Conservation (phyloP, 768 basidiomycete genomes). For the Termitomyces sp. region DNA sequence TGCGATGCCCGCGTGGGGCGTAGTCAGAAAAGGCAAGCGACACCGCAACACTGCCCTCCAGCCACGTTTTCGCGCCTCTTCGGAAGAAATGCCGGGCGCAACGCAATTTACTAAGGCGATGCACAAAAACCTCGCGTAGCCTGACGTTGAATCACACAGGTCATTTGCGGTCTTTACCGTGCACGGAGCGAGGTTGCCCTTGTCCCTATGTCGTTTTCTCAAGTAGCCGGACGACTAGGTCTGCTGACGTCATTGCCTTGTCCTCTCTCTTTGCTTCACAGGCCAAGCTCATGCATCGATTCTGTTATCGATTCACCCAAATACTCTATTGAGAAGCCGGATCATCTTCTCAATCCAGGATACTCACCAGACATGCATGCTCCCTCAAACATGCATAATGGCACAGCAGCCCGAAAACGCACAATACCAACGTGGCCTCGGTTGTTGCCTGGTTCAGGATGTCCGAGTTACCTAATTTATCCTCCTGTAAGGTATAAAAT, state of each 20-base stretch:
- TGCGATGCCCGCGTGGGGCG: conserved; percentile 24
- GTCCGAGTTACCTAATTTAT: conserved; percentile 15
- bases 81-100: conserved; percentile 21
- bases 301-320: background rate
- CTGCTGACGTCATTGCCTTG: background rate
- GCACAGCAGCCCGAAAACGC: background rate
- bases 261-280: background rate
- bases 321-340: background rate
- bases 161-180: background rate
- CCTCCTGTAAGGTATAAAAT: conserved; percentile 9
- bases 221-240: conserved; percentile 2
- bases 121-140: conserved; percentile 8
- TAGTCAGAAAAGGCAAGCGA: conserved; percentile 10
- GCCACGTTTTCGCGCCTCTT: conserved; percentile 19
- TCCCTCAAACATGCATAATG: background rate
- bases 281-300: background rate
- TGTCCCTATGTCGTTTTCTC: conserved; percentile 3
- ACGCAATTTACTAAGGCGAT: conserved; percentile 24
- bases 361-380: background rate
- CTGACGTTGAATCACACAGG: background rate
- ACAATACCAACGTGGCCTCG: background rate
- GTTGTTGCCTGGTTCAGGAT: conserved; percentile 2
- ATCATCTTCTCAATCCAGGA: background rate
- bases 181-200: background rate
- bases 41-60: conserved; percentile 15